phyloP scores from a whole-genome alignment of 192 early-diverging fungal genomes.

The Kickxella alabastrina region DNA sequence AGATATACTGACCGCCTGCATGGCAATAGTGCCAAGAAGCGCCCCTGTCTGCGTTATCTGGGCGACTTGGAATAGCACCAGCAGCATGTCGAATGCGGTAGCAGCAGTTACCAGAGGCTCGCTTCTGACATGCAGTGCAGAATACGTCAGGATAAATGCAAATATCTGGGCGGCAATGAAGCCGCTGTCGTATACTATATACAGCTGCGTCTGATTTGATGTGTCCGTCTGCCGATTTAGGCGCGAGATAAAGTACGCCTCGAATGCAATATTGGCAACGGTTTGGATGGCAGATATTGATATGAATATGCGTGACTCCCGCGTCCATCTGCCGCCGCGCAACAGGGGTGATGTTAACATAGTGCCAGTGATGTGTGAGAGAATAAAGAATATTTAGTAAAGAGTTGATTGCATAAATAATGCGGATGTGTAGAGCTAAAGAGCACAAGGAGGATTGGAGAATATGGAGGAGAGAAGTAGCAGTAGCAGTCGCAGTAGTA shows the following conservation, averaged over 20 bases:
- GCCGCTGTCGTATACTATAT: constrained; percentile 28
- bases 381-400: not conserved
- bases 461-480: too few relatives aligned
- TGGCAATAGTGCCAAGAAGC: constrained; percentile 3
- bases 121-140: constrained; percentile 23
- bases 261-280: constrained; percentile 18
- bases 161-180: constrained; percentile 27
- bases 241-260: constrained; percentile 16
- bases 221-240: not conserved
- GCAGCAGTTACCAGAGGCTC: constrained; percentile 23
- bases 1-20: constrained; percentile 21
- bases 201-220: constrained; percentile 8
- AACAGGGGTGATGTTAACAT: constrained; percentile 23
- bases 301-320: constrained; percentile 16
- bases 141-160: constrained; percentile 11
- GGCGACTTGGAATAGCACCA: constrained; percentile 16
- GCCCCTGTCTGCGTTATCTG: constrained; percentile 21
- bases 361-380: not conserved
- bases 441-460: too few relatives aligned
- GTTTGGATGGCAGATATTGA: constrained; percentile 15
- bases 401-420: too few relatives aligned
- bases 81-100: constrained; percentile 27
- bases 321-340: constrained; percentile 30
- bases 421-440: too few relatives aligned
- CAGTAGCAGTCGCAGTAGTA: too few relatives aligned